These are phyloP conservation scores for Elongisporangium prolatum DNA, from an alignment of 352 stramenopile species.

Conservation along the genomic window DNA sequence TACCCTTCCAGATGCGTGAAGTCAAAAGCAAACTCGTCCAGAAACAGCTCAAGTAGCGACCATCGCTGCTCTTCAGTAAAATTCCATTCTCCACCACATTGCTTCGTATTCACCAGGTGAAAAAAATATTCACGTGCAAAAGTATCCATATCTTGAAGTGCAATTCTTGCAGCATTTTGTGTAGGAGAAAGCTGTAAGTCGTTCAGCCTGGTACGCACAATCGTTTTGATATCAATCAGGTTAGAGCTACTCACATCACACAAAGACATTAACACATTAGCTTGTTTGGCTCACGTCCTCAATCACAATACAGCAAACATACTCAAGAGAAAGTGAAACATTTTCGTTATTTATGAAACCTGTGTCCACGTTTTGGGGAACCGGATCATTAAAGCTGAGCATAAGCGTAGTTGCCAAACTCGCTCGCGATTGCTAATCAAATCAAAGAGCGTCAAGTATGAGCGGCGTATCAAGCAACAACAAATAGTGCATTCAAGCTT, in stretches of 20 bases:
- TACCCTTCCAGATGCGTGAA: conserved; percentile 33
- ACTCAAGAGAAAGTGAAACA: not conserved
- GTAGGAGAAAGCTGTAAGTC: not conserved
- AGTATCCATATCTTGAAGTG: conserved; percentile 12
- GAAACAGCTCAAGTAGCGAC: conserved; percentile 26
- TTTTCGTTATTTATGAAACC: not conserved
- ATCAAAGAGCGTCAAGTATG: not conserved
- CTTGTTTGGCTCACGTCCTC: not conserved
- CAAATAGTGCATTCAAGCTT: not conserved
- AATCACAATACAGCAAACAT: not conserved
- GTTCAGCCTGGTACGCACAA: not conserved
- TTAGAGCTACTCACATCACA: not conserved
- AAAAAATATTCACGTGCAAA: conserved; percentile 23
- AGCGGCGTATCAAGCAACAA: not conserved
- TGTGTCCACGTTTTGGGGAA: not conserved
- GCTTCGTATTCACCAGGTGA: conserved; percentile 1
- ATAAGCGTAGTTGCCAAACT: not conserved
- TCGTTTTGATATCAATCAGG: not conserved
- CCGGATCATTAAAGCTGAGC: not conserved
- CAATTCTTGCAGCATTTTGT: not conserved
- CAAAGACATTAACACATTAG: not conserved
- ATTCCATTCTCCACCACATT: not conserved
- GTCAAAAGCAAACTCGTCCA: conserved; percentile 35
- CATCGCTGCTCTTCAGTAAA: conserved; percentile 12
- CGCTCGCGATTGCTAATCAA: not conserved